Evolutionary conservation across 768 basidiomycete genomes (phyloP).

Genomic region (Hortiboletus flavorubellus): DNA sequence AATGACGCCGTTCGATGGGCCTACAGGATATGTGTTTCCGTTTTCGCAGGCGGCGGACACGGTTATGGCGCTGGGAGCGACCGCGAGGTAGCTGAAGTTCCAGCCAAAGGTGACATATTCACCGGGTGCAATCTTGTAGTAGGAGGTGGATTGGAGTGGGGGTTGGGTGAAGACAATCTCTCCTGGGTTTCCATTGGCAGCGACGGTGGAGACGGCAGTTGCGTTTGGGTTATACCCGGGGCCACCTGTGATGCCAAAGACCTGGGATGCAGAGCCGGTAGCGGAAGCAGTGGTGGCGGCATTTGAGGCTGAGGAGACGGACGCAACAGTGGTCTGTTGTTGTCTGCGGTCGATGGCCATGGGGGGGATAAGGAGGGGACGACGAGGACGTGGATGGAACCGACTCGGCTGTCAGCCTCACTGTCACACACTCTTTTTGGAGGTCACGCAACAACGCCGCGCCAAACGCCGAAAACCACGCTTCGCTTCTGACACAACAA

Average conservation of each 20-base stretch:
- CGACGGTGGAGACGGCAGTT: constrained; percentile 20
- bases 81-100: constrained; percentile 60
- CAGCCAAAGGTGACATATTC: constrained; percentile 68
- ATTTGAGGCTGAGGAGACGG: constrained; percentile 2
- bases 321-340: constrained; percentile 18
- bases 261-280: neutral
- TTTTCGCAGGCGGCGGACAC: constrained; percentile 65
- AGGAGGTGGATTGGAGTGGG: constrained; percentile 55
- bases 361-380: neutral
- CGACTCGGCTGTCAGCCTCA: too few species aligned
- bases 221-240: constrained; percentile 26
- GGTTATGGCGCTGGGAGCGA: constrained; percentile 53
- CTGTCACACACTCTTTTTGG: too few species aligned
- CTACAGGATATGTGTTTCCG: constrained; percentile 66
- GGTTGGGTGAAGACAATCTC: constrained; percentile 55
- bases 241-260: constrained; percentile 25
- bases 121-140: constrained; percentile 59
- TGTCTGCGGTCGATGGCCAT: constrained; percentile 26
- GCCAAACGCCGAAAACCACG: neutral
- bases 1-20: constrained; percentile 52
- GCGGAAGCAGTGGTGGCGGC: neutral
- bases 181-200: constrained; percentile 39
- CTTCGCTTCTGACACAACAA: neutral
- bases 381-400: neutral
- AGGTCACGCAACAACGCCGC: too few species aligned